phyloP scores from a whole-genome alignment of 2,329 filamentous ascomycete species.

The Penicillium sp. region DNA sequence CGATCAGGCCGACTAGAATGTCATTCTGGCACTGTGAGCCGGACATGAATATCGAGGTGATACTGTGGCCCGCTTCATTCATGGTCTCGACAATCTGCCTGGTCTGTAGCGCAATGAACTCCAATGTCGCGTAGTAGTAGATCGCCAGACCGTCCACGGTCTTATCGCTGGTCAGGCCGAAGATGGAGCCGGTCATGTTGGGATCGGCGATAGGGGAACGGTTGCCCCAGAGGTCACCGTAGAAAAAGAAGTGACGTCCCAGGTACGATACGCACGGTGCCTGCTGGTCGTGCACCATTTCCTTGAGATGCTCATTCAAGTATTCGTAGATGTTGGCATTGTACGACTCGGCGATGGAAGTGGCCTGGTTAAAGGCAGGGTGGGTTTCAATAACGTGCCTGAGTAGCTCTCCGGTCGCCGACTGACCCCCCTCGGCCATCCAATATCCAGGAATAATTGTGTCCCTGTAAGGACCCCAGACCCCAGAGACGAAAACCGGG shows the following conservation, averaged over 20 bases:
- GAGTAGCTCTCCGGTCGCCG: constrained; percentile 88
- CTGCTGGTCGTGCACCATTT: constrained; percentile 63
- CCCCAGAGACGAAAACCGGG: constrained; percentile 87
- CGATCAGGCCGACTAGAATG: constrained; percentile 84
- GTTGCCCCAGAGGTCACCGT: constrained; percentile 96
- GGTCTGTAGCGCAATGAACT: constrained; percentile 97
- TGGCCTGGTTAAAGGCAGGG: constrained; percentile 76
- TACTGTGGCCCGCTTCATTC: constrained; percentile 82
- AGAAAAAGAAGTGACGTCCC: constrained; percentile 94
- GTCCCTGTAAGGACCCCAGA: constrained; percentile 96
- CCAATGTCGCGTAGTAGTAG: constrained; percentile 93
- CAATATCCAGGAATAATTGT: constrained; percentile 87
- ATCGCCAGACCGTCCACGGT: constrained; percentile 80
- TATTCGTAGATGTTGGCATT: constrained; percentile 92
- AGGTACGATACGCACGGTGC: constrained; percentile 80
- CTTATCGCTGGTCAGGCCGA: constrained; percentile 83
- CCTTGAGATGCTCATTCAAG: constrained; percentile 78
- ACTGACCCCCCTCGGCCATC: constrained; percentile 97
- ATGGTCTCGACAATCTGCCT: constrained; percentile 91
- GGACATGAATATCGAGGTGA: constrained; percentile 96
- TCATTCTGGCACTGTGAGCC: constrained; percentile 96
- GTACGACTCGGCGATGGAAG: constrained; percentile 72
- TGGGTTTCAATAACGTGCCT: constrained; percentile 95
- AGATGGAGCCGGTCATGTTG: constrained; percentile 84
- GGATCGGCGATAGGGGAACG: constrained; percentile 88